Conservation (phyloP, 139 green algal species). For the Micractinium conductrix region DNA sequence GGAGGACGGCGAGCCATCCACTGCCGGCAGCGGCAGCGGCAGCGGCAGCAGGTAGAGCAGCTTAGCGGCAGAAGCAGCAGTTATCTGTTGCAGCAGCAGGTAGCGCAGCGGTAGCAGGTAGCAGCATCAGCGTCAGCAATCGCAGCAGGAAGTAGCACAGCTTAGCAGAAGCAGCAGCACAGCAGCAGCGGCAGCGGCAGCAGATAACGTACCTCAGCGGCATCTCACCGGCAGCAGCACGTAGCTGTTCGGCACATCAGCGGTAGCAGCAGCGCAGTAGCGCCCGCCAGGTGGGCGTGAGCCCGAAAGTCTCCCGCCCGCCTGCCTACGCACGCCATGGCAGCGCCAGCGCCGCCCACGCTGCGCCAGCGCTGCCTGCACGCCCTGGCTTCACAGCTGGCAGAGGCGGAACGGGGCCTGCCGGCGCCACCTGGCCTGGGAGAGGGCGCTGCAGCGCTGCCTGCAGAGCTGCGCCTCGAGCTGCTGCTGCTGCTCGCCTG, state of each 20-base stretch:
- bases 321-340: too few relatives aligned
- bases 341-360: neutral
- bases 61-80: slow-evolving; percentile 11
- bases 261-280: too few relatives aligned
- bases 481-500: slow-evolving; percentile 20
- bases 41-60: neutral
- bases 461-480: slow-evolving; percentile 18
- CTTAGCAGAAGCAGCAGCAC: neutral
- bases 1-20: too few relatives aligned
- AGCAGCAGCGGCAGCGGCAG: neutral
- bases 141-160: neutral
- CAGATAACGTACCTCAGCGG: too few relatives aligned
- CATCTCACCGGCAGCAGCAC: neutral
- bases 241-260: neutral
- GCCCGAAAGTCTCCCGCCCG: too few relatives aligned
- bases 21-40: too few relatives aligned
- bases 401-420: too few relatives aligned
- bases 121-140: too few relatives aligned
- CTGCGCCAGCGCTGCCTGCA: slow-evolving; percentile 22
- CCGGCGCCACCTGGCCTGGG: neutral
- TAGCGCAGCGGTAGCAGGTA: too few relatives aligned
- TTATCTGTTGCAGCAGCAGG: neutral
- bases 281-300: too few relatives aligned
- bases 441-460: neutral
- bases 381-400: neutral